Conservation (phyloP, 2,329 filamentous ascomycete species). For the Arachnopeziza araneosa region DNA sequence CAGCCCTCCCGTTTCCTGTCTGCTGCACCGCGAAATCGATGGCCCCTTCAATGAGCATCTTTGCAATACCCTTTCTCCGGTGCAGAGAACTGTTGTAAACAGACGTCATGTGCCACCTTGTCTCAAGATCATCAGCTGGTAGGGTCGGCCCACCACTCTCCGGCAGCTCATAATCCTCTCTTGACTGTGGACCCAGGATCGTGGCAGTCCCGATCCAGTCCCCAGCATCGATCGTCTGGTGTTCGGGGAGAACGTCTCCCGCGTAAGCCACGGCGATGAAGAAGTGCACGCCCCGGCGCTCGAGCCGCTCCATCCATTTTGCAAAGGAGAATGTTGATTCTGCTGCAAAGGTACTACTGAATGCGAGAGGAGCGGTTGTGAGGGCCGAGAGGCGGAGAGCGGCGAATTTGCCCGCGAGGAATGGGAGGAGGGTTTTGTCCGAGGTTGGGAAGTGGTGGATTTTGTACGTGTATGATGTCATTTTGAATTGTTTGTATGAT, state of each 20-base stretch:
- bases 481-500: neutral
- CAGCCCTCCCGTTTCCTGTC: slow-evolving; percentile 3
- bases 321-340: slow-evolving; percentile 25
- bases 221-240: slow-evolving; percentile 19
- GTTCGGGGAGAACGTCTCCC: slow-evolving; percentile 4
- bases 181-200: slow-evolving; percentile 27
- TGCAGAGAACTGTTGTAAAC: slow-evolving; percentile 20
- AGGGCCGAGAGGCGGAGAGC: slow-evolving; percentile 29
- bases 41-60: slow-evolving; percentile 16
- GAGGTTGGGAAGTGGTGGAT: slow-evolving; percentile 18
- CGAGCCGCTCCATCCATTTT: slow-evolving; percentile 27
- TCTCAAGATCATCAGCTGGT: slow-evolving; percentile 23
- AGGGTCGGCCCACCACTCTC: slow-evolving; percentile 22
- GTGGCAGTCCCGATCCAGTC: slow-evolving; percentile 31
- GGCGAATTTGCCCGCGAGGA: slow-evolving; percentile 23
- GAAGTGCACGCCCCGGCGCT: slow-evolving; percentile 19
- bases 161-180: slow-evolving; percentile 22
- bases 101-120: slow-evolving; percentile 23
- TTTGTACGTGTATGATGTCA: slow-evolving; percentile 16
- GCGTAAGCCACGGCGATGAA: slow-evolving; percentile 29
- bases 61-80: slow-evolving; percentile 21
- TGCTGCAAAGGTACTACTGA: slow-evolving; percentile 29
- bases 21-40: slow-evolving; percentile 17
- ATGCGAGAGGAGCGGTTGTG: slow-evolving; percentile 24
- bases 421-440: slow-evolving; percentile 15